A percentile compares a stretch with the other conserved stretches of the same genome.
Evolutionary conservation across 257 asterid genomes (phyloP).

Genomic region (Lavandula angustifolia): DNA sequence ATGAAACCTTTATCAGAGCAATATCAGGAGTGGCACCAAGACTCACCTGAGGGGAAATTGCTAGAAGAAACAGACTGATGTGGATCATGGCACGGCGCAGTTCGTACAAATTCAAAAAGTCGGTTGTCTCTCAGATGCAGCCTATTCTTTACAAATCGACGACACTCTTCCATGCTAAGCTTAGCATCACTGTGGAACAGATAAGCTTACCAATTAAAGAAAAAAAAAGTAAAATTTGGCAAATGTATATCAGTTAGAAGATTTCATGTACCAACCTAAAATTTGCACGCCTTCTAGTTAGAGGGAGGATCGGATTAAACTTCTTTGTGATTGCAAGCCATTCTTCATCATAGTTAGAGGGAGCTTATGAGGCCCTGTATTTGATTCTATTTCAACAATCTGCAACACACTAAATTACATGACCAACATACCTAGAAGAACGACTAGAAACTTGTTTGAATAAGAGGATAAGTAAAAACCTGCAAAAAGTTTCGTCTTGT

Average conservation of each 20-base stretch:
- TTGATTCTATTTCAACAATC: slow-evolving; percentile 81
- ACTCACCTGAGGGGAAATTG: slow-evolving; percentile 55
- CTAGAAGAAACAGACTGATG: slow-evolving; percentile 40
- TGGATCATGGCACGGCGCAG: slow-evolving; percentile 70
- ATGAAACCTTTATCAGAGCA: too few relatives aligned
- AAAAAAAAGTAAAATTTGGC: background rate
- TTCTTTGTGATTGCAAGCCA: slow-evolving; percentile 91
- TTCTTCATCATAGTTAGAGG: slow-evolving; percentile 95
- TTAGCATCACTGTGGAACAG: slow-evolving; percentile 54
- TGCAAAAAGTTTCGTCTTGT: slow-evolving; percentile 69
- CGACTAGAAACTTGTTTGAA: slow-evolving; percentile 19
- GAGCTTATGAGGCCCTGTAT: slow-evolving; percentile 72
- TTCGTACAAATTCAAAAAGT: slow-evolving; percentile 71
- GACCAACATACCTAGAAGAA: slow-evolving; percentile 28
- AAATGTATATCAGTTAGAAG: slow-evolving; percentile 19
- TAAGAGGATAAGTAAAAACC: slow-evolving; percentile 42
- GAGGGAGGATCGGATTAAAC: slow-evolving; percentile 70
- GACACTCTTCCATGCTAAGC: slow-evolving; percentile 57
- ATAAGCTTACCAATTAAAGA: slow-evolving; percentile 21
- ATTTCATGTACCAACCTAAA: slow-evolving; percentile 56
- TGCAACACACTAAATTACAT: slow-evolving; percentile 33
- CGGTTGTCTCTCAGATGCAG: slow-evolving; percentile 57
- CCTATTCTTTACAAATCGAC: slow-evolving; percentile 57
- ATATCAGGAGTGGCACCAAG: slow-evolving; percentile 12
- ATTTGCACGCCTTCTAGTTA: slow-evolving; percentile 48